Conservation (phyloP, 2,329 filamentous ascomycete genomes). For the Sclerotinia trifoliorum region DNA sequence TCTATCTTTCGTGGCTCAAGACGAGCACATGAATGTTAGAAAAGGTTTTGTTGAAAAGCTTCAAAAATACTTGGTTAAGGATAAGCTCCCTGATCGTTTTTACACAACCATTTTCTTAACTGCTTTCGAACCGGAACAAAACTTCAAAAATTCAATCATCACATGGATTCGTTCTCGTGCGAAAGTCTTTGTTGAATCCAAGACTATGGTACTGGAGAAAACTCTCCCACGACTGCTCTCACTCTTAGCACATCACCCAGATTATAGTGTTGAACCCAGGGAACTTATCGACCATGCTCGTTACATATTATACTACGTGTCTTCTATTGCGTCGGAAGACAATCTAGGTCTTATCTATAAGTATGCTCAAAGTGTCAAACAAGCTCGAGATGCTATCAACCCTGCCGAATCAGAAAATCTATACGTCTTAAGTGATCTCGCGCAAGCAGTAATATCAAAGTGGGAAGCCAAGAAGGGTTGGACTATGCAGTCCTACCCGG, state of each 20-base stretch:
- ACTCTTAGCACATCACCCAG: constrained; percentile 88
- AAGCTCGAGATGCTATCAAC: constrained; percentile 76
- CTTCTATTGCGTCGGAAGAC: constrained; percentile 75
- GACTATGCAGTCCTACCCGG: constrained; percentile 79
- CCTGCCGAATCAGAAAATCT: constrained; percentile 68
- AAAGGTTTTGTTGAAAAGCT: constrained; percentile 77
- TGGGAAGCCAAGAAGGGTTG: constrained; percentile 86
- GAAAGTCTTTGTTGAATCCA: constrained; percentile 59
- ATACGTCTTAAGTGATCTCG: constrained; percentile 84
- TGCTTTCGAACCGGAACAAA: constrained; percentile 80
- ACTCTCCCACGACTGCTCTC: constrained; percentile 81
- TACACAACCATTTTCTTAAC: constrained; percentile 87
- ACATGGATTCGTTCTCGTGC: constrained; percentile 88
- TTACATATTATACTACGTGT: constrained; percentile 89
- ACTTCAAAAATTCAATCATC: constrained; percentile 70
- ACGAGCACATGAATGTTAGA: constrained; percentile 70
- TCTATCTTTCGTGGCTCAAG: constrained; percentile 78
- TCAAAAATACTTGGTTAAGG: constrained; percentile 83
- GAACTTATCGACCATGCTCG: constrained; percentile 79
- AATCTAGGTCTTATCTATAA: constrained; percentile 89
- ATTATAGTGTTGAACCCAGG: constrained; percentile 67
- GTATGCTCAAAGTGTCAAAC: constrained; percentile 89
- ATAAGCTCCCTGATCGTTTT: constrained; percentile 70
- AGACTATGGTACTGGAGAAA: constrained; percentile 70
- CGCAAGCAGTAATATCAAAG: constrained; percentile 75